phyloP scores from a whole-genome alignment of 805 yeast genomes.

The Sungouiella blattae region DNA sequence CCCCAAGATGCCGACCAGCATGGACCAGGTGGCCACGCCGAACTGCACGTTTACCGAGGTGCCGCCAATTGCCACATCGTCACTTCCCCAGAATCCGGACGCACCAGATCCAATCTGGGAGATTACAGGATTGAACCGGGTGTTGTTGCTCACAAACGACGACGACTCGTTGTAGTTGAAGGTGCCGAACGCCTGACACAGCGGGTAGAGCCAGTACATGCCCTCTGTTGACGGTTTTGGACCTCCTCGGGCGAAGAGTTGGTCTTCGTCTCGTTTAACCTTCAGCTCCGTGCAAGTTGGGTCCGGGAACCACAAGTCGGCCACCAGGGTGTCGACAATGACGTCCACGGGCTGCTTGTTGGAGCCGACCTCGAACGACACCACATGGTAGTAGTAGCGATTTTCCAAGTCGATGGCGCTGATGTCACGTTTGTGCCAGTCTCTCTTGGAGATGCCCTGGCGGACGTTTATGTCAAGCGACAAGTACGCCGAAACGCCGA shows the following conservation, averaged over 20 bases:
- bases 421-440: constrained; percentile 3
- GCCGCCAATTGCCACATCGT: background rate
- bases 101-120: constrained; percentile 1
- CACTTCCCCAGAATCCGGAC: constrained; percentile 1
- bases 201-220: too few relatives aligned
- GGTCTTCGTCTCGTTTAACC: too few relatives aligned
- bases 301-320: constrained; percentile 41
- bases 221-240: too few relatives aligned
- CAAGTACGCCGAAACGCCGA: too few relatives aligned
- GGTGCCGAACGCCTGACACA: background rate
- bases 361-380: constrained; percentile 20
- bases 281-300: too few relatives aligned
- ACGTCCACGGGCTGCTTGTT: constrained; percentile 23
- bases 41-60: background rate
- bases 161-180: background rate
- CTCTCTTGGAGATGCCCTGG: too few relatives aligned
- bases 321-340: constrained; percentile 36
- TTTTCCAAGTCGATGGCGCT: background rate
- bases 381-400: constrained; percentile 1
- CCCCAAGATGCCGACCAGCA: constrained; percentile 1
- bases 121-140: too few relatives aligned
- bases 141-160: constrained; percentile 1
- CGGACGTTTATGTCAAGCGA: too few relatives aligned
- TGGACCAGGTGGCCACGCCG: constrained; percentile 1
- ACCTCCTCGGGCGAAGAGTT: too few relatives aligned